These are phyloP conservation scores for Monosporozyma servazzii DNA, from an alignment of 805 yeast species.

Conservation along the genomic window DNA sequence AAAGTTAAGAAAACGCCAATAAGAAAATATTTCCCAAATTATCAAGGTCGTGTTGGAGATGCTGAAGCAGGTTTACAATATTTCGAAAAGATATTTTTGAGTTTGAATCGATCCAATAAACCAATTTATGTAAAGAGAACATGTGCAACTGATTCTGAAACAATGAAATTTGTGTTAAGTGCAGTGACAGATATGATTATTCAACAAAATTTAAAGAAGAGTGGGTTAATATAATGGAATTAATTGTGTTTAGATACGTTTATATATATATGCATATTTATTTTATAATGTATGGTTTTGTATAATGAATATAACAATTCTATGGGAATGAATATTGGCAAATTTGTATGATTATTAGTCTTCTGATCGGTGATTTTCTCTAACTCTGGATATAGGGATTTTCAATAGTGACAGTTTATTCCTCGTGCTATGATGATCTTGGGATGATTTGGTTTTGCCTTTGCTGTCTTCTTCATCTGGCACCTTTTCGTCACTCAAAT, in stretches of 20 bases:
- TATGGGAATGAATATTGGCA: neutral
- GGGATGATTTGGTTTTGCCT: neutral
- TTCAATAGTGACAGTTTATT: conserved; percentile 20
- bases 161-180: conserved; percentile 82
- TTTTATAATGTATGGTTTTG: neutral
- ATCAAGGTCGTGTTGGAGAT: conserved; percentile 53
- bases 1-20: conserved; percentile 63
- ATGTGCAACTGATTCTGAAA: conserved; percentile 86
- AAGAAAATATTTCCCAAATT: conserved; percentile 68
- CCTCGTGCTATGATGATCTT: conserved; percentile 1
- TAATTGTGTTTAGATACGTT: neutral
- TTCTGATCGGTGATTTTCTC: conserved; percentile 9
- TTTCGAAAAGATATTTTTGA: conserved; percentile 59
- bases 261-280: neutral
- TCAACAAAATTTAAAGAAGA: conserved; percentile 67
- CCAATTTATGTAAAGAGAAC: conserved; percentile 90
- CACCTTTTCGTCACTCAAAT: conserved; percentile 7
- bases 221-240: conserved; percentile 51
- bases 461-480: neutral
- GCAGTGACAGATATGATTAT: conserved; percentile 91
- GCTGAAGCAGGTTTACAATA: conserved; percentile 59
- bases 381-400: conserved; percentile 24
- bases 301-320: conserved; percentile 1
- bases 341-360: neutral
- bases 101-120: conserved; percentile 50